Percentiles rank a stretch among this genome's conserved stretches.
Conservation (phyloP, 106 monocot species). For the Dendrobium catenatum region DNA sequence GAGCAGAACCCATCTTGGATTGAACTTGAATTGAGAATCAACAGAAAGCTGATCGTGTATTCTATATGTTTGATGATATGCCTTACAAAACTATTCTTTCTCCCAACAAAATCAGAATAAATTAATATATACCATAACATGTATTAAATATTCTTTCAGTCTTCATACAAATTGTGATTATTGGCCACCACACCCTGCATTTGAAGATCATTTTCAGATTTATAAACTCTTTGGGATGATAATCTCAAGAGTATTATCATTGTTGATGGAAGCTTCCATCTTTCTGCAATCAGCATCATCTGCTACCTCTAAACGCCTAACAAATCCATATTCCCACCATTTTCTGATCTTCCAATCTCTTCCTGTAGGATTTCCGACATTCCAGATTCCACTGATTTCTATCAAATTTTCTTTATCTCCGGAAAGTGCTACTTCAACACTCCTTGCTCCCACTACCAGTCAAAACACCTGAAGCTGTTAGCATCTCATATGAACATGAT, state of each 20-base stretch:
- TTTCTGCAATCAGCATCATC: conserved; percentile 57
- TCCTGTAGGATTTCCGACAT: conserved; percentile 16
- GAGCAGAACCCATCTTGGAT: too few relatives aligned
- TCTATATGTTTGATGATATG: neutral
- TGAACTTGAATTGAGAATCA: too few relatives aligned
- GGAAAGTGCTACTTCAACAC: conserved; percentile 46
- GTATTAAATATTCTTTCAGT: neutral
- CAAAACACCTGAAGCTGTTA: neutral
- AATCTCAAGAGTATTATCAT: conserved; percentile 60
- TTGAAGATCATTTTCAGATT: neutral
- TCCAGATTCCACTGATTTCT: conserved; percentile 68
- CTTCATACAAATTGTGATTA: neutral
- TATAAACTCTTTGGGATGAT: conserved; percentile 42
- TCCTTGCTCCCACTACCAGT: conserved; percentile 21
- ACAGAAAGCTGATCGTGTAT: too few relatives aligned
- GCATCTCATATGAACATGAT: too few relatives aligned
- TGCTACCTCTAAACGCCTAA: conserved; percentile 79
- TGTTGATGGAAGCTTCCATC: conserved; percentile 48
- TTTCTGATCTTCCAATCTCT: conserved; percentile 58
- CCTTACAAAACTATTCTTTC: neutral
- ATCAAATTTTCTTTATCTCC: conserved; percentile 52
- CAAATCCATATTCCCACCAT: conserved; percentile 93
- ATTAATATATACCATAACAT: too few relatives aligned
- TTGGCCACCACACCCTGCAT: neutral
- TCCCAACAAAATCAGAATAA: conserved; percentile 1